Conservation (phyloP, 306 rosid species). For the Sicyos edulis region DNA sequence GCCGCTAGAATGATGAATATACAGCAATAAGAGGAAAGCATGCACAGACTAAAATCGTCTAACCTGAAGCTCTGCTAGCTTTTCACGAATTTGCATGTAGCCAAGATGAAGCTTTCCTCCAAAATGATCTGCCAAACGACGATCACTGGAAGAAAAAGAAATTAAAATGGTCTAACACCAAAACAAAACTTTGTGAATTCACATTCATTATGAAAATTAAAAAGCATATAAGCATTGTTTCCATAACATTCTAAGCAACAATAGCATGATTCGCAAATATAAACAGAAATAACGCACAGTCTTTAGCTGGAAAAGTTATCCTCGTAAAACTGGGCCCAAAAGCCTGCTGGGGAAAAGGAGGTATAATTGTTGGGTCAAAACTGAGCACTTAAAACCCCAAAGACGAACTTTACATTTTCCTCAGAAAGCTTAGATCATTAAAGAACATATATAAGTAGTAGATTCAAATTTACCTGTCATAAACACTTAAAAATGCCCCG, state of each 20-base stretch:
- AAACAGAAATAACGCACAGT: conserved; percentile 98
- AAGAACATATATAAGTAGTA: neutral
- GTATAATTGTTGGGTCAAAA: conserved; percentile 95
- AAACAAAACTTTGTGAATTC: conserved; percentile 24
- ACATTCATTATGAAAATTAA: conserved; percentile 23
- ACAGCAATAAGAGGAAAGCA: neutral
- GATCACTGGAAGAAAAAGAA: conserved; percentile 67
- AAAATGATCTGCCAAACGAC: conserved; percentile 98
- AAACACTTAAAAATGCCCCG: conserved; percentile 97
- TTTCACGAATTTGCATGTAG: conserved; percentile 97
- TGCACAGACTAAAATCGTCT: conserved; percentile 22
- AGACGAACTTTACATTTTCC: conserved; percentile 54
- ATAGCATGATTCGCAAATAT: conserved; percentile 82
- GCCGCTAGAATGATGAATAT: conserved; percentile 4
- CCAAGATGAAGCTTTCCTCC: conserved; percentile 99
- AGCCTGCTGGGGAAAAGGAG: conserved; percentile 99
- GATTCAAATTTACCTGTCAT: conserved; percentile 72
- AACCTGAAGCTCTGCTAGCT: conserved; percentile 90
- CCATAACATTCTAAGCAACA: conserved; percentile 52
- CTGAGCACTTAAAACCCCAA: conserved; percentile 90
- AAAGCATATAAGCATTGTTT: conserved; percentile 26
- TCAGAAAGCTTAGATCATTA: conserved; percentile 32
- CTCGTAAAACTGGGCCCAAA: conserved; percentile 99
- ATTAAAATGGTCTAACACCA: conserved; percentile 31
- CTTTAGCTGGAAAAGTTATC: conserved; percentile 99